These are phyloP conservation scores for Amphirosellinia nigrospora DNA, from an alignment of 495 filamentous ascomycete genomes.

Conservation along the genomic window DNA sequence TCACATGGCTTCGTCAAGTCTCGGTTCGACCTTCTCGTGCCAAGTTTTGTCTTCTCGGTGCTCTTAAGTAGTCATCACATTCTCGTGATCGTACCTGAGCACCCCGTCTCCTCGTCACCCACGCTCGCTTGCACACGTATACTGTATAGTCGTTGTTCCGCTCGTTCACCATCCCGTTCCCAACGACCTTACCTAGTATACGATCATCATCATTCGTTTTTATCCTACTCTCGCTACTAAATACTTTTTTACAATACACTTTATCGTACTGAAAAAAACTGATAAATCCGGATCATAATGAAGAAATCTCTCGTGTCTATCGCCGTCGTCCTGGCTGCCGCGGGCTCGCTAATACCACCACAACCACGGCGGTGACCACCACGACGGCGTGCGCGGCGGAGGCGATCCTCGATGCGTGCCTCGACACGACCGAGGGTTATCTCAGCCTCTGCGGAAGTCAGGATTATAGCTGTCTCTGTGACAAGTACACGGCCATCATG, in stretches of 20 bases:
- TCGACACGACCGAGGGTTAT: conserved; percentile 45
- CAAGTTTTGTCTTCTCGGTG: background rate
- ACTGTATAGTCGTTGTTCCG: background rate
- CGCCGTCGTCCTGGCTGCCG: conserved; percentile 39
- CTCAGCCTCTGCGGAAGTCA: conserved; percentile 40
- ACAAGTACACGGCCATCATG: conserved; percentile 44
- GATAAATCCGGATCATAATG: too few relatives aligned
- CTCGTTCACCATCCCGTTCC: background rate
- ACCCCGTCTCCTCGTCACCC: background rate
- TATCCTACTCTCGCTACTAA: background rate
- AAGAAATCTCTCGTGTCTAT: conserved; percentile 30
- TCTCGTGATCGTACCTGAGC: background rate
- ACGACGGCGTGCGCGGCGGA: conserved; percentile 44
- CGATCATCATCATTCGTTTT: background rate
- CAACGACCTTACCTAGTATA: background rate
- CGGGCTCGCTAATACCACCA: conserved; percentile 7
- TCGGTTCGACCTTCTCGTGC: conserved; percentile 18
- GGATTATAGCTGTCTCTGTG: conserved; percentile 52
- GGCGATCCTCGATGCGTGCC: conserved; percentile 54
- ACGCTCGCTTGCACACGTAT: conserved; percentile 3
- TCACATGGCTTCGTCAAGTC: conserved; percentile 2
- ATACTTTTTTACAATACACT: too few relatives aligned
- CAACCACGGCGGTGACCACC: conserved; percentile 15
- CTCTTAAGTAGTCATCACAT: conserved; percentile 18
- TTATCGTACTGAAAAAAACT: too few relatives aligned